Conservation (phyloP, 345 rosid species). For the Corchorus olitorius region DNA sequence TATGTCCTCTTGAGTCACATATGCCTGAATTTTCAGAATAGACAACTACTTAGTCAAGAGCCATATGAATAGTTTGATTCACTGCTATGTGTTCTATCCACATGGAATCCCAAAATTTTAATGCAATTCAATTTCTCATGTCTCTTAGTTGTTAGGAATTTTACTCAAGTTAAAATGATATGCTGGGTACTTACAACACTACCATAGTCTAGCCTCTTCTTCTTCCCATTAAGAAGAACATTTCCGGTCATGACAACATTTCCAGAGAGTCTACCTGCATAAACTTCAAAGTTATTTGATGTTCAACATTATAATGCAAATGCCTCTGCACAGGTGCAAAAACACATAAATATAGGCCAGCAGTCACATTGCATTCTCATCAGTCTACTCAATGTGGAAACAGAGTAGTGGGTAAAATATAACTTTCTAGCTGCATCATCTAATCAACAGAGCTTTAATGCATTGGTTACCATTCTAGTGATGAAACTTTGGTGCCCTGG, state of each 20-base stretch:
- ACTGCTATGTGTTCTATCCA: background rate
- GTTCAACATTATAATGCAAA: slow-evolving; percentile 4
- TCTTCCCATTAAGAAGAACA: slow-evolving; percentile 56
- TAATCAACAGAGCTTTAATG: background rate
- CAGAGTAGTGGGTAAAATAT: background rate
- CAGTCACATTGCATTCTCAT: background rate
- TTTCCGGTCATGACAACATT: slow-evolving; percentile 53
- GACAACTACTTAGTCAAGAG: background rate
- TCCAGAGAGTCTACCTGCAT: slow-evolving; percentile 59
- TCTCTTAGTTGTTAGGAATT: background rate
- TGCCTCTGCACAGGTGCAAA: background rate
- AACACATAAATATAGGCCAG: background rate
- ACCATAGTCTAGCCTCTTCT: slow-evolving; percentile 41
- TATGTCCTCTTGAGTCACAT: slow-evolving; percentile 80
- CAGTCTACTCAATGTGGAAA: background rate
- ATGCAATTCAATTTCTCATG: background rate
- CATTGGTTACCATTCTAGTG: background rate
- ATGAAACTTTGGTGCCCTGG: background rate
- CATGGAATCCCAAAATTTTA: background rate
- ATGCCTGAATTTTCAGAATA: slow-evolving; percentile 50
- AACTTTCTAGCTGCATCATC: background rate
- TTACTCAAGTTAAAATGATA: background rate
- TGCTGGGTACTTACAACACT: slow-evolving; percentile 42
- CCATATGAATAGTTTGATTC: background rate
- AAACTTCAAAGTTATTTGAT: slow-evolving; percentile 5